Base-by-base conservation (phyloP, 768 basidiomycete genomes). In the Astraeus odoratus region DNA sequence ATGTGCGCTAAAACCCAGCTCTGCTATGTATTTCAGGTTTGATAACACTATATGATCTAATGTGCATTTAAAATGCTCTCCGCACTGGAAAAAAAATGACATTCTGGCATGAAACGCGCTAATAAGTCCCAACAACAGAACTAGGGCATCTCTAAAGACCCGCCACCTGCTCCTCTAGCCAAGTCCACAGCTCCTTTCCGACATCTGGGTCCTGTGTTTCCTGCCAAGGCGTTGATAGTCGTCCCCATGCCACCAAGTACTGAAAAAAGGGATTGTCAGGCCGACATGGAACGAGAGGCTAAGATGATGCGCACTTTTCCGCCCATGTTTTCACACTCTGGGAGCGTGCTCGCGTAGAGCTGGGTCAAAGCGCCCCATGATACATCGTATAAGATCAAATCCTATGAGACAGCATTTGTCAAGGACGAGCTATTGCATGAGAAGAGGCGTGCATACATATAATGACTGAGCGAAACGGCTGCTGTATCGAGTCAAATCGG, bases 231-330 rank as follows among this genome's bases (percentile, higher is more conserved):
- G 16, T 36, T 1, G 71, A 74, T 1, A 67, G 18, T 19, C 70
- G 61, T 13, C 68, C 73, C 73, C 73, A 76, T 1, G 75, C 73
- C 35, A 72, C 57, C 26, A 76, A 64, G 48, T 68, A 76, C 70
- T 76, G 27, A 9, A n/a, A 9, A 38, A 40, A 5, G 2, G 29
- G 34, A 27, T 13, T 10, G 2, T 4, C 15, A 7, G 18, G 9
- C 39, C 18, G 44, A 31, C 37, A 8, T 19, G 9, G 30, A 9
- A 15, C 20, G 12, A 35, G 19, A 19, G 20, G 23, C 27, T 7
- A 31, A 34, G 10, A n/a, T 3, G 3, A n/a, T 18, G 46, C n/a
- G 1, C 24, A 74, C 76, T 63, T 76, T 71, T 25, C 77, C 76
- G 29, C 69, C 71, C 22, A 77, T 49, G 2, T 51, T 46, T 3